Evolutionary conservation across 208 protist species (phyloP), one percentile per base, ranked within the genome.

Genomic region (Trypanosoma avium): DNA sequence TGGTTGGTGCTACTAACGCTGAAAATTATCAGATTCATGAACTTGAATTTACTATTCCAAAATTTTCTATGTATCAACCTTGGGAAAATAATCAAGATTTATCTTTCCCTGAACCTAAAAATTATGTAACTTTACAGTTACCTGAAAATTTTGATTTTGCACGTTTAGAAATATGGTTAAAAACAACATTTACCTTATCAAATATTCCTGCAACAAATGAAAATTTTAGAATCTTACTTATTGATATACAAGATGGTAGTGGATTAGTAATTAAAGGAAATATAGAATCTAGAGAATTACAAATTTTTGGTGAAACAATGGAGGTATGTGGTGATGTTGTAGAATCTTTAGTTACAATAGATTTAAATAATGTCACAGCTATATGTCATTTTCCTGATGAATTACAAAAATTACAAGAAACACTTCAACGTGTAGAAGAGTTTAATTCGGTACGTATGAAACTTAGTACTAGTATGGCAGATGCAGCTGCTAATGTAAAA

Each of bases 381-480:
- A 29, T 56, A 1, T 91, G 93, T 70, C 72, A 90, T 22, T 97
- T 98, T 57, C 86, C 93, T 4, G 50, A 68, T 5, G 92, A 97
- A 59, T 53, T 93, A 30, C 46, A 72, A 45, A 50, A 67, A 13
- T 78, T 97, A 36, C 62, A 73, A 15, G 43, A 62, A 0, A 64
- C 93, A n/a, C 57, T 97, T 46, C 45, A 79, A 33, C 45, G 75
- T 35, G 87, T 98, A n/a, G 84, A 95, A 10, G 88, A 89, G 43
- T 86, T 88, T 67, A 97, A 97, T 70, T 73, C 68, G 21, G 79
- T 91, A 22, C 82, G 95, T 13, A 60, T 92, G 70, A 87, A 91
- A 75, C 78, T 99, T 33, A 96, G 82, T 48, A 84, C 88, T 1
- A 92, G 97, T 64, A 98, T 98, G 88, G 97, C 95, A 3, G 95